phyloP scores from a whole-genome alignment of 164 flowering plant genomes.

The Tetracentron sinense region DNA sequence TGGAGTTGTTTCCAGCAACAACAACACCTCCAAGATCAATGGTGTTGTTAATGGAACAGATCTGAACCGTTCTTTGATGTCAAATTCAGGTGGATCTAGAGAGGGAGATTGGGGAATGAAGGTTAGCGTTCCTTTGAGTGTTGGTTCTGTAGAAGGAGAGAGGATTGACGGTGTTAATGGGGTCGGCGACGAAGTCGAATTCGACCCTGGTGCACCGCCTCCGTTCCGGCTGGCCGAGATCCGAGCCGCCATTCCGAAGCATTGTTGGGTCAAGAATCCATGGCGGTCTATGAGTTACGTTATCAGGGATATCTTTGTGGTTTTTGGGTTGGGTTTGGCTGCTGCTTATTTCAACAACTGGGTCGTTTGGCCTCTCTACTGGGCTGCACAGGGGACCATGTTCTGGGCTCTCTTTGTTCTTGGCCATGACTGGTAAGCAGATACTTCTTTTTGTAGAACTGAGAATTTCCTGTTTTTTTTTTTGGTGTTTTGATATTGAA shows the following conservation, averaged over 20 bases:
- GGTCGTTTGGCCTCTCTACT: conserved; percentile 75
- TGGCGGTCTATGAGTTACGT: conserved; percentile 7
- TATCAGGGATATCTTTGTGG: background rate
- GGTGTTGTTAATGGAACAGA: too few species aligned
- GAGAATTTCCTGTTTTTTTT: background rate
- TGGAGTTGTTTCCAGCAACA: background rate
- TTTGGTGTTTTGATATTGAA: too few species aligned
- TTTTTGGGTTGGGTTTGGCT: background rate
- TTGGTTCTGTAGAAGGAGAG: background rate
- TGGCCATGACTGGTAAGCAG: conserved; percentile 73
- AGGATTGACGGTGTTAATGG: background rate
- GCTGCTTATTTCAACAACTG: conserved; percentile 43
- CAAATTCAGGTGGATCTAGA: too few species aligned
- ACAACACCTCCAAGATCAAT: background rate
- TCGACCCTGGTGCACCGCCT: conserved; percentile 1
- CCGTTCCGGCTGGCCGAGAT: background rate
- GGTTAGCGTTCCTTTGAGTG: too few species aligned
- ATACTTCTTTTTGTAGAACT: background rate
- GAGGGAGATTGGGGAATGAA: too few species aligned
- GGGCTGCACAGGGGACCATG: conserved; percentile 85
- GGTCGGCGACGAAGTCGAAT: background rate
- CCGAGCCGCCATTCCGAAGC: conserved; percentile 8
- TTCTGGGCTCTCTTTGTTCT: conserved; percentile 90
- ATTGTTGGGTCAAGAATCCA: conserved; percentile 9
- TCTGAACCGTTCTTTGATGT: too few species aligned